Base-by-base conservation (phyloP, 495 filamentous ascomycete species). In the Trichoderma reesei region DNA sequence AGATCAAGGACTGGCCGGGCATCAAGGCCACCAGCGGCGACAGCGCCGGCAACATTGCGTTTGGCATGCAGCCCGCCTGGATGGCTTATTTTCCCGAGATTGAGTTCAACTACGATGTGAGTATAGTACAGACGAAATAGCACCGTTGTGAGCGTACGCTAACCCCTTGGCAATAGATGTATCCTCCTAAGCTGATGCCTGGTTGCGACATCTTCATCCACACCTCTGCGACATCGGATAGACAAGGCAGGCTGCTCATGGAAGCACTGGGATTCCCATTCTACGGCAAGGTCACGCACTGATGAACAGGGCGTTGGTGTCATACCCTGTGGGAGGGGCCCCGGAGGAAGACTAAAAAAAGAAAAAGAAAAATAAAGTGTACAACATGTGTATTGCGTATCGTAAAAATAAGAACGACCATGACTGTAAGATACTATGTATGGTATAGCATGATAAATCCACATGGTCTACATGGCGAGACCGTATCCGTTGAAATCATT, bases 1-100 rank as follows among this genome's bases (percentile, higher is more conserved):
- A 85, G 69, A 92, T 98, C 69, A 98, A 97, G 80, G 94, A 98
- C 64, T 98, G 90, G 85, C 81, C 82, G 64, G 94, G 94, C 64
- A 80, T 96, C 41, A 79, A 82, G 80, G 79, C 74, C 33, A 73
- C 79, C 34, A 79, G 79, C 64, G 94, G 94, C 67, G 94, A 98
- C 74, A 85, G 85, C 68, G 87, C 84, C 64, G 94, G 94, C 63
- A 96, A 98, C 74, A 84, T 98, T 63, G 80, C 79, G 34, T 96
- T 88, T 73, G 92, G 93, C 65, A 78, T 98, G 66, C 76, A 74
- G 6, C 78, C 85, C 41, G 87, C 91, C 65, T 80, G 83, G 46
- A 83, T 96, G 62, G 84, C 86, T 63, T 70, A 89, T 61, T 98
- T 97, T 75, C 95, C 95, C 0, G 94, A 98, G 77, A 82, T 98